These are phyloP conservation scores for Sphaerulina vaccinii DNA, from an alignment of 2,329 filamentous ascomycete genomes.

Conservation along the genomic window DNA sequence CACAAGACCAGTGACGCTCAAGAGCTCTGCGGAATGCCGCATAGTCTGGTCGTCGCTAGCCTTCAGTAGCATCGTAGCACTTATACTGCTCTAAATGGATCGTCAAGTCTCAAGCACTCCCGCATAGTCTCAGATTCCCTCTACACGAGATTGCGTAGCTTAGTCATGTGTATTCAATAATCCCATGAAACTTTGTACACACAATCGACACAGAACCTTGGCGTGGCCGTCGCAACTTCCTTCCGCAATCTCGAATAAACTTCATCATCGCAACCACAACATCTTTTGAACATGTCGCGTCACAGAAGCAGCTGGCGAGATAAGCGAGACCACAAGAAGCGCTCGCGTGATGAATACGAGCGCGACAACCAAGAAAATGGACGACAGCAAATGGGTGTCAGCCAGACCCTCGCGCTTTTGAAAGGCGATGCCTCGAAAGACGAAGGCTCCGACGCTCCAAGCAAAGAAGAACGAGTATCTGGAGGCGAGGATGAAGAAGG, in stretches of 20 bases:
- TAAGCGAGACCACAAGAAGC: constrained; percentile 21
- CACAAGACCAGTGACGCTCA: too few species aligned
- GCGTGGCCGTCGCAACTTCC: neutral
- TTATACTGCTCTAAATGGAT: too few species aligned
- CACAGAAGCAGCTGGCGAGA: neutral
- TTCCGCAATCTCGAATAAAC: neutral
- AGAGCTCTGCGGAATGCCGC: too few species aligned
- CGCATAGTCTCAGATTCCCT: too few species aligned
- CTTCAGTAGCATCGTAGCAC: too few species aligned
- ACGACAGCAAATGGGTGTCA: constrained; percentile 31
- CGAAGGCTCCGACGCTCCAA: constrained; percentile 13
- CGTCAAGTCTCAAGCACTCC: too few species aligned
- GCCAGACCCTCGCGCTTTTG: constrained; percentile 30
- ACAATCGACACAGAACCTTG: neutral
- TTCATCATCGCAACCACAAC: neutral
- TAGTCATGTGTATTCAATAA: too few species aligned
- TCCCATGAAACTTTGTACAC: neutral
- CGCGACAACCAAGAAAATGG: constrained; percentile 24
- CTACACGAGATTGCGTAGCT: too few species aligned
- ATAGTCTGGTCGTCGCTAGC: too few species aligned
- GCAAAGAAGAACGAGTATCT: constrained; percentile 30
- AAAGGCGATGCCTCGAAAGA: constrained; percentile 13
- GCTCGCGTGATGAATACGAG: constrained; percentile 32
- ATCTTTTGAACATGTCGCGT: constrained; percentile 7
- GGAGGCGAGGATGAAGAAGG: constrained; percentile 23